phyloP scores from a whole-genome alignment of 2,329 filamentous ascomycete genomes.

The Pestalotiopsis sp. region DNA sequence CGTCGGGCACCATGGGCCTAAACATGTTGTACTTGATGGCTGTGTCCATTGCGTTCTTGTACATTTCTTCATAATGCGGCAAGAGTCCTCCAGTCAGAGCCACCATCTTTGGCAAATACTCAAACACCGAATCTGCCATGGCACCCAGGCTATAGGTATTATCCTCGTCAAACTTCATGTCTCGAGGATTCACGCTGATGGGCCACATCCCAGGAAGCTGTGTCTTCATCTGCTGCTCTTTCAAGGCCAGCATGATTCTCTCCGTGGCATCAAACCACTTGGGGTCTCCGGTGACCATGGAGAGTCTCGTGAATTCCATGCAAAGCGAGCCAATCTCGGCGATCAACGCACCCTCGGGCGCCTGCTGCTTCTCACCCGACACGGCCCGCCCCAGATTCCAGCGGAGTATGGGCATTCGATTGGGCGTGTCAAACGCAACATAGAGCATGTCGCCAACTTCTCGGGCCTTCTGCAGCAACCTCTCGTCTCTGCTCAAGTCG shows the following conservation, averaged over 20 bases:
- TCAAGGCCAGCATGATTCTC: slow-evolving; percentile 28
- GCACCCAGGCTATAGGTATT: slow-evolving; percentile 37
- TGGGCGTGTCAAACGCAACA: slow-evolving; percentile 34
- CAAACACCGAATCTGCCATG: slow-evolving; percentile 46
- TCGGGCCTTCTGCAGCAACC: slow-evolving; percentile 39
- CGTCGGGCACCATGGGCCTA: slow-evolving; percentile 61
- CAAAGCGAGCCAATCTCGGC: slow-evolving; percentile 33
- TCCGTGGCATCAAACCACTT: slow-evolving; percentile 34
- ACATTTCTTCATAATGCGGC: slow-evolving; percentile 62
- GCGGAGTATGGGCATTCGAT: slow-evolving; percentile 32
- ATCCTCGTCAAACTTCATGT: slow-evolving; percentile 42
- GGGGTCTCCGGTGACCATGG: slow-evolving; percentile 32
- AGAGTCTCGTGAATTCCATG: slow-evolving; percentile 36
- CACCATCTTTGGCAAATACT: slow-evolving; percentile 54
- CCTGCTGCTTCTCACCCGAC: slow-evolving; percentile 24
- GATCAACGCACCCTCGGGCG: slow-evolving; percentile 23
- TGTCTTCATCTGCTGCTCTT: slow-evolving; percentile 26
- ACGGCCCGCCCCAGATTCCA: slow-evolving; percentile 27
- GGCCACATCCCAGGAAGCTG: slow-evolving; percentile 68
- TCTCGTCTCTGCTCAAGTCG: slow-evolving; percentile 37
- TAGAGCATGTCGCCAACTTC: slow-evolving; percentile 43
- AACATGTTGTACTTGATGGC: slow-evolving; percentile 65
- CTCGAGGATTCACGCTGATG: slow-evolving; percentile 60
- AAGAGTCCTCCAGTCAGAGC: slow-evolving; percentile 61
- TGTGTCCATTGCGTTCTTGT: slow-evolving; percentile 61